Conservation (phyloP, 1,284 basidiomycete species). For the Tylopilus sp. region DNA sequence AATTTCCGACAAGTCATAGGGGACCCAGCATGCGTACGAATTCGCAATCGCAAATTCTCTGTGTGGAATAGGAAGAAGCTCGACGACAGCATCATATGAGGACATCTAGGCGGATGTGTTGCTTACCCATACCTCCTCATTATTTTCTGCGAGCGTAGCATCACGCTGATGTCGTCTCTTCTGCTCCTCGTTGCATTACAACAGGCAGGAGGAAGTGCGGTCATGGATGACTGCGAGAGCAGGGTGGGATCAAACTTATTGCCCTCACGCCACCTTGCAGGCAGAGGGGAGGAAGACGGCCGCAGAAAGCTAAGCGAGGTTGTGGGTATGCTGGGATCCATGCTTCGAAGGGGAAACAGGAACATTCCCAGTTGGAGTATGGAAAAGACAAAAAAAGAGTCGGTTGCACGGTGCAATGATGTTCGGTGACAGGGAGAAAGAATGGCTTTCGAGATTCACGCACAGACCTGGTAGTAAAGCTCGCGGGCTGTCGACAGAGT, state of each 20-base stretch:
- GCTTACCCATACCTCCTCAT: constrained; percentile 27
- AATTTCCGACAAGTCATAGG: constrained; percentile 31
- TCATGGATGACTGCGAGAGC: constrained; percentile 24
- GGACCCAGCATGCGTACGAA: constrained; percentile 19
- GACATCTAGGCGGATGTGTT: constrained; percentile 17
- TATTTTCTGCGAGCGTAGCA: constrained; percentile 27
- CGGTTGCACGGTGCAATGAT: constrained; percentile 6
- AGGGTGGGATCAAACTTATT: constrained; percentile 23
- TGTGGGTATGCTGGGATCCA: constrained; percentile 20
- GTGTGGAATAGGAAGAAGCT: constrained; percentile 21
- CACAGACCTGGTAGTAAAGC: constrained; percentile 4
- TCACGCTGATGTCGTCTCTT: constrained; percentile 33
- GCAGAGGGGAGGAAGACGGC: constrained; percentile 27
- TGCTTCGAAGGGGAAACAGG: constrained; percentile 15
- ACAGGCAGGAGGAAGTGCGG: constrained; percentile 27
- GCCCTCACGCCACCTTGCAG: constrained; percentile 30
- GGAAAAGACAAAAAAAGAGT: constrained; percentile 3
- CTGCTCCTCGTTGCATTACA: constrained; percentile 24
- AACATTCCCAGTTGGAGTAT: constrained; percentile 16
- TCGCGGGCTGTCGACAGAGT: constrained; percentile 3
- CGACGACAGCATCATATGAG: constrained; percentile 9
- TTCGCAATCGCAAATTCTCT: constrained; percentile 27
- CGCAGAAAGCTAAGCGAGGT: constrained; percentile 32
- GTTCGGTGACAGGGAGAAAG: constrained; percentile 6
- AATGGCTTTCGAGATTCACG: constrained; percentile 11